Evolutionary conservation across 805 yeast genomes (phyloP).

Genomic region (Alloascoidea hylecoeti): DNA sequence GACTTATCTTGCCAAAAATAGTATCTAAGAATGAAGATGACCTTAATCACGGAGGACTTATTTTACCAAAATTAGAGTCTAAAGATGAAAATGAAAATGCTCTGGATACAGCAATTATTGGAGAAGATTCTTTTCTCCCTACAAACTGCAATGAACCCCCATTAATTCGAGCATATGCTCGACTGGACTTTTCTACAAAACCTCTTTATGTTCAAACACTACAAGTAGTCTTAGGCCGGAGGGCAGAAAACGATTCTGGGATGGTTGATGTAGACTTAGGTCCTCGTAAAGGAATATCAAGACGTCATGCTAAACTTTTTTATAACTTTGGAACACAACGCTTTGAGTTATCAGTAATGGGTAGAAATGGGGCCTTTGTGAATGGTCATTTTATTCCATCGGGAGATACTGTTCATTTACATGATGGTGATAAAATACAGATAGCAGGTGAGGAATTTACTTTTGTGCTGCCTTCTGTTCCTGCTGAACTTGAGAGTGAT

Average conservation of each 20-base stretch:
- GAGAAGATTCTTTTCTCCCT: too few relatives aligned
- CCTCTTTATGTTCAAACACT: conserved; percentile 94
- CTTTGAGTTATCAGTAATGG: conserved; percentile 82
- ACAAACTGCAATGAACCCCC: conserved; percentile 11
- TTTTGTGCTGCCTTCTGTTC: conserved; percentile 68
- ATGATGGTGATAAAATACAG: conserved; percentile 74
- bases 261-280: conserved; percentile 90
- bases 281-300: conserved; percentile 80
- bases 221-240: conserved; percentile 87
- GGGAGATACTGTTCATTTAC: conserved; percentile 81
- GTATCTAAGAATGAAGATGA: too few relatives aligned
- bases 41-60: too few relatives aligned
- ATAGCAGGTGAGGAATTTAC: conserved; percentile 86
- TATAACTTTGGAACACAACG: conserved; percentile 94
- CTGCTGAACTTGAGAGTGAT: conserved; percentile 17
- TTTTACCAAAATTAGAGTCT: too few relatives aligned
- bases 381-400: conserved; percentile 82
- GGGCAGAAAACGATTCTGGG: conserved; percentile 48
- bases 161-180: conserved; percentile 27
- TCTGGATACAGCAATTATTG: too few relatives aligned
- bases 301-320: conserved; percentile 91
- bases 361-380: conserved; percentile 94
- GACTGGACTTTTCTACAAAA: conserved; percentile 78
- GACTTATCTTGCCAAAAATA: too few relatives aligned
- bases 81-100: too few relatives aligned